Evolutionary conservation across 208 protist species (phyloP).

Genomic region (Leishmania arabica): DNA sequence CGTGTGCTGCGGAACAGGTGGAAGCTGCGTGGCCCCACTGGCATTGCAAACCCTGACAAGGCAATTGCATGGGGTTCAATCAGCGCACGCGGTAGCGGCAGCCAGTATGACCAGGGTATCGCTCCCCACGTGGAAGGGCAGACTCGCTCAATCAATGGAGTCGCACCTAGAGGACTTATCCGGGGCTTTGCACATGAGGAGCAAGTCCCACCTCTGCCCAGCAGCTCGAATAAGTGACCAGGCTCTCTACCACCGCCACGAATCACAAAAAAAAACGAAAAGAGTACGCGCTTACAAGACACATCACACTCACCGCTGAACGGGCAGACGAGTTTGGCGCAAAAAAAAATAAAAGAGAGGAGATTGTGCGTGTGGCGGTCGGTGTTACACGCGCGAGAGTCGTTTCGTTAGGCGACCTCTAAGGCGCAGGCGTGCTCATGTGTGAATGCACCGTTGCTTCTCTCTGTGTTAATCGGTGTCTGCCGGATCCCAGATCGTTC

Average conservation of each 20-base stretch:
- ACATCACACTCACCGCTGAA: background rate
- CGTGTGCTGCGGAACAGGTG: conserved; percentile 11
- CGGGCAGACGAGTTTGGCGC: no score
- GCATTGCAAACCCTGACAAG: background rate
- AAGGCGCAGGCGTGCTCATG: background rate
- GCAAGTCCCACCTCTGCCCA: conserved; percentile 21
- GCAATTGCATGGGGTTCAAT: conserved; percentile 34
- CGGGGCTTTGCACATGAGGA: conserved; percentile 35
- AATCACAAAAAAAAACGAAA: background rate
- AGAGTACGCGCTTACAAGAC: background rate
- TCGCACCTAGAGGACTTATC: conserved; percentile 25
- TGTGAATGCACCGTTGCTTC: background rate
- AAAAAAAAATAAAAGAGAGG: background rate
- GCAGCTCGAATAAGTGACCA: background rate
- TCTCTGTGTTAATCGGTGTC: background rate
- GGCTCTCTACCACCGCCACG: background rate
- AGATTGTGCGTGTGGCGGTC: background rate
- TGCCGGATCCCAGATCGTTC: background rate
- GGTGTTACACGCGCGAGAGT: background rate
- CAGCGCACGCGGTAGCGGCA: conserved; percentile 24
- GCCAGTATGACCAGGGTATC: conserved; percentile 27
- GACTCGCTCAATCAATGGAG: conserved; percentile 18
- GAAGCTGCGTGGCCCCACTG: background rate
- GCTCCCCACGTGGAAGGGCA: conserved; percentile 10
- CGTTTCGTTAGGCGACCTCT: background rate